These are phyloP conservation scores for Linnemannia elongata DNA, from an alignment of 192 early-diverging fungal genomes.

Conservation along the genomic window DNA sequence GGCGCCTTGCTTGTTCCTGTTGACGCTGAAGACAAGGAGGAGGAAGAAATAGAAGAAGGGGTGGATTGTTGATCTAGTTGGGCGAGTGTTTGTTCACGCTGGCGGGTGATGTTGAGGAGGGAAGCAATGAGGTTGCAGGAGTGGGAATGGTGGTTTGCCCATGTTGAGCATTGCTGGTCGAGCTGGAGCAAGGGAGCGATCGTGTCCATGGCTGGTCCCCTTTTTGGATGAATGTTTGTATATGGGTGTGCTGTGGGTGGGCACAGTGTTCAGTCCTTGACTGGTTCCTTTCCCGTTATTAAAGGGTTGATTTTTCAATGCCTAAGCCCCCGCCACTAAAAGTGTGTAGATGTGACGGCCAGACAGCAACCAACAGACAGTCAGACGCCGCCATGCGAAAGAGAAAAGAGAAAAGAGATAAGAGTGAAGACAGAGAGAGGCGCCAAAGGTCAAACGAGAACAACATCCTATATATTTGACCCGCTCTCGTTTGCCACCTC, in stretches of 20 bases:
- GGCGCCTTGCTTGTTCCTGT: neutral
- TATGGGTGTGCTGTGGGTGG: neutral
- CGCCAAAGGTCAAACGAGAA: neutral
- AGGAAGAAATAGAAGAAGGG: neutral
- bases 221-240: neutral
- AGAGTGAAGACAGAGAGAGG: too few relatives aligned
- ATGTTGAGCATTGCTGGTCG: conserved; percentile 44
- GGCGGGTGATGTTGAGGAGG: conserved; percentile 44
- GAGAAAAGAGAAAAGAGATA: too few relatives aligned
- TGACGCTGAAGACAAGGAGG: neutral
- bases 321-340: conserved; percentile 43
- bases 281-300: neutral
- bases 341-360: neutral
- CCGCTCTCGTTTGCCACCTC: neutral
- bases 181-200: conserved; percentile 33
- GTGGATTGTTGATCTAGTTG: conserved; percentile 10
- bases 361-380: too few relatives aligned
- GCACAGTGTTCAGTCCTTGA: neutral
- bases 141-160: conserved; percentile 49
- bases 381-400: too few relatives aligned
- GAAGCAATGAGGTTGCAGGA: conserved; percentile 50
- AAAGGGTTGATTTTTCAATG: neutral
- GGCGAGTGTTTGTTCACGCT: conserved; percentile 41
- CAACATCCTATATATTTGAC: neutral
- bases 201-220: conserved; percentile 22